These are phyloP conservation scores for Oldenlandia corymbosa DNA, from an alignment of 257 asterid species.

Conservation along the genomic window DNA sequence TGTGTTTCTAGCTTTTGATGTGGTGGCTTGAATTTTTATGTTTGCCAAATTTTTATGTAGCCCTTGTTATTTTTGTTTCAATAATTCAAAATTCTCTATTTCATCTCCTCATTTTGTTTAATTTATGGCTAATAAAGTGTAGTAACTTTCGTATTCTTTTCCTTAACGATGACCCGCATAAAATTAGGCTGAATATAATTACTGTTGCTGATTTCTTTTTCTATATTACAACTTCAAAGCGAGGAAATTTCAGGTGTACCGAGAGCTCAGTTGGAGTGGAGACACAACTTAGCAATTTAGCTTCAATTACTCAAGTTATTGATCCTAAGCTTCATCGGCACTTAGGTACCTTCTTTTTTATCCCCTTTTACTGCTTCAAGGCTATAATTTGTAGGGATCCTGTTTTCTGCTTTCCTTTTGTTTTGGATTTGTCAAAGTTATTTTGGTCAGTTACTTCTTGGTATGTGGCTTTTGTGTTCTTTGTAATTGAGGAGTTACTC, in stretches of 20 bases:
- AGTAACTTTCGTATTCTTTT: neutral
- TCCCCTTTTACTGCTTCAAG: neutral
- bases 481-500: neutral
- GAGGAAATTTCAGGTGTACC: conserved; percentile 97
- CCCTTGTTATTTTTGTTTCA: neutral
- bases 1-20: neutral
- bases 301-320: conserved; percentile 78
- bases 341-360: conserved; percentile 53
- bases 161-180: neutral
- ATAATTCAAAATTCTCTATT: neutral
- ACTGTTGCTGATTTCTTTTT: conserved; percentile 17
- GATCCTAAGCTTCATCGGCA: conserved; percentile 97
- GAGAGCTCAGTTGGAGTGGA: conserved; percentile 88
- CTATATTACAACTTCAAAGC: conserved; percentile 49
- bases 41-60: neutral
- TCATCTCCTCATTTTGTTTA: neutral
- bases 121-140: neutral
- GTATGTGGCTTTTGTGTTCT: neutral
- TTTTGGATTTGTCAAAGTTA: neutral
- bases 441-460: neutral
- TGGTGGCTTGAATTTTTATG: neutral
- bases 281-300: conserved; percentile 69
- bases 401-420: too few relatives aligned
- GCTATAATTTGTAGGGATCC: neutral
- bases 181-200: neutral